Evolutionary conservation across 148 eudicot species (phyloP), one percentile per base, ranked within the genome.

Genomic region (Persicaria maculosa): DNA sequence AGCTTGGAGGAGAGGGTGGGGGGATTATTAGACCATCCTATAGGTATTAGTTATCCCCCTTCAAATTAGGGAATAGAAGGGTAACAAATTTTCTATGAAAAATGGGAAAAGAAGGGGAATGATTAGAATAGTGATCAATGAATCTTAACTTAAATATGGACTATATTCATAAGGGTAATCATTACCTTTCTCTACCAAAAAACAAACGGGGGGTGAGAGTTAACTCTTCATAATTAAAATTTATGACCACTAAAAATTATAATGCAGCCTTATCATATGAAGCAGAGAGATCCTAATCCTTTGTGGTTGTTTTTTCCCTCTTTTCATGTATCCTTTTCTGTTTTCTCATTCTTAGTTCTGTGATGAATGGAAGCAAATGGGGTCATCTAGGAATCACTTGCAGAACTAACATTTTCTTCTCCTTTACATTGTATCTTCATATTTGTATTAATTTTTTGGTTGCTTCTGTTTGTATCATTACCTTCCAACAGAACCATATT

Each of bases 381-480:
- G 47, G 45, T 15, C 70, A 40, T 65, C 4, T 36, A 65, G 46
- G 8, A 12, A 15, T 47, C 36, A 65, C 16, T 46, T 65, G 70
- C 12, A 6, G n/a, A 62, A 31, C 44, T 31, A 36, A 62, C 14
- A 44, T 22, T 22, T 25, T 62, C 68, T 62, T 6, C 6, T 25
- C 5, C 7, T 40, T 40, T 65, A 15, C 70, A 65, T 65, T 65
- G 70, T 65, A 65, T 36, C 17, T 46, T 65, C 40, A 40, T 65
- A 65, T 65, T 65, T 65, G 70, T 65, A 65, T 46, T 43, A 14
- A 65, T 9, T 65, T 15, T 15, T 65, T 40, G 70, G 70, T 12
- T 65, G 47, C 70, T 65, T 65, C 46, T 15, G 45, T 65, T 65
- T 65, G 70, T 65, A 36, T 43, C 19, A 15, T 65, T 43, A 40